Evolutionary conservation across 805 yeast genomes (phyloP).

Genomic region (Ogataea henricii): DNA sequence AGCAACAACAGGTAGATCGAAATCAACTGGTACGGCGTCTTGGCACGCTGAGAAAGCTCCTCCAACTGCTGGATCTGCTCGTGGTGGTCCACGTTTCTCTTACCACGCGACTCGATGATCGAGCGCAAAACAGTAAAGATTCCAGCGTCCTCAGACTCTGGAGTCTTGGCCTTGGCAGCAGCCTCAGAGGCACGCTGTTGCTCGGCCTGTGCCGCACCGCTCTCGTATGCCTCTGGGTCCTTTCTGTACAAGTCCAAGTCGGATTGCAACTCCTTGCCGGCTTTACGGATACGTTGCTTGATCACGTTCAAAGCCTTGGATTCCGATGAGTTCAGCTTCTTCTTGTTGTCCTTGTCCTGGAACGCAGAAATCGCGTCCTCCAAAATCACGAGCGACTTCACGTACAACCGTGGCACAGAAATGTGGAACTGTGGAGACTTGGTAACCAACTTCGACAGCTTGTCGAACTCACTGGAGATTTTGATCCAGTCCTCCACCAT

Average conservation of each 20-base stretch:
- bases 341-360: constrained; percentile 51
- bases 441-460: constrained; percentile 62
- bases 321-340: constrained; percentile 78
- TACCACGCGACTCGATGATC: constrained; percentile 90
- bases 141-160: constrained; percentile 35
- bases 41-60: constrained; percentile 51
- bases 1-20: constrained; percentile 77
- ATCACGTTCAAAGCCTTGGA: constrained; percentile 85
- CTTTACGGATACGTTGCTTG: constrained; percentile 85
- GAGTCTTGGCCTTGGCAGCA: constrained; percentile 35
- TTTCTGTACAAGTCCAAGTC: constrained; percentile 61
- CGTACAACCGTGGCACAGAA: constrained; percentile 69
- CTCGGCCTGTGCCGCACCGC: constrained; percentile 41
- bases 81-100: constrained; percentile 81
- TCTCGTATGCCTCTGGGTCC: constrained; percentile 74
- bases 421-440: constrained; percentile 77
- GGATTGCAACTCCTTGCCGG: constrained; percentile 64
- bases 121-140: constrained; percentile 73
- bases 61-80: constrained; percentile 79
- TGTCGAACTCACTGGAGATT: constrained; percentile 77
- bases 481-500: constrained; percentile 78
- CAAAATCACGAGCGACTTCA: constrained; percentile 67
- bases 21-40: constrained; percentile 72
- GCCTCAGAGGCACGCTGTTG: constrained; percentile 39
- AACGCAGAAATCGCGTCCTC: constrained; percentile 65